These are phyloP conservation scores for Urtica urens DNA, from an alignment of 306 rosid genomes.

Conservation along the genomic window DNA sequence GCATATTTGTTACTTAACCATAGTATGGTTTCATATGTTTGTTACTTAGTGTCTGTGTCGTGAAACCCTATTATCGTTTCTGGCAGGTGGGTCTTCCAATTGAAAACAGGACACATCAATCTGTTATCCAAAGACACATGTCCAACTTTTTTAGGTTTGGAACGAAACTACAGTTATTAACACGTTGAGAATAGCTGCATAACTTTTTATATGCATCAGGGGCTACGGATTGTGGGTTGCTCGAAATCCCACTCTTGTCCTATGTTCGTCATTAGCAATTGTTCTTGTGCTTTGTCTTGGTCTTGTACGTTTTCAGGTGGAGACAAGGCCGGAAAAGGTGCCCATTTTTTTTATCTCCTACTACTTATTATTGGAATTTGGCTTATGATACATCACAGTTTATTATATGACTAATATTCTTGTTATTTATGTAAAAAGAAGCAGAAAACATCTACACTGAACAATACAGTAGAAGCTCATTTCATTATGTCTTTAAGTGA, in stretches of 20 bases:
- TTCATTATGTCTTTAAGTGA: background rate
- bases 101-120: slow-evolving; percentile 36
- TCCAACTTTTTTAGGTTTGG: slow-evolving; percentile 72
- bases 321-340: slow-evolving; percentile 91
- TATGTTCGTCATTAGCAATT: slow-evolving; percentile 59
- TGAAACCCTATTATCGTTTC: slow-evolving; percentile 12
- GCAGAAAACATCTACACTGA: background rate
- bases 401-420: background rate
- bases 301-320: slow-evolving; percentile 67
- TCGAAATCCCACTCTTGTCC: slow-evolving; percentile 59
- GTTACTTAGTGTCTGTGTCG: too few species aligned
- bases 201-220: slow-evolving; percentile 27
- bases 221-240: slow-evolving; percentile 80
- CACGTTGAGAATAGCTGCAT: background rate
- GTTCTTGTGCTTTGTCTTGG: slow-evolving; percentile 74
- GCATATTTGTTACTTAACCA: too few species aligned
- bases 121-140: slow-evolving; percentile 61
- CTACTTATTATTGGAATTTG: background rate
- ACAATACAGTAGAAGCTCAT: background rate
- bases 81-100: slow-evolving; percentile 34
- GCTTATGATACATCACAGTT: background rate
- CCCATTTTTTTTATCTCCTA: slow-evolving; percentile 17
- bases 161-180: slow-evolving; percentile 15
- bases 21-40: too few species aligned
- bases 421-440: background rate